Percentiles rank a stretch among this genome's conserved stretches.
These are phyloP conservation scores for Mycena vulgaris DNA, from an alignment of 768 basidiomycete species.

Conservation along the genomic window DNA sequence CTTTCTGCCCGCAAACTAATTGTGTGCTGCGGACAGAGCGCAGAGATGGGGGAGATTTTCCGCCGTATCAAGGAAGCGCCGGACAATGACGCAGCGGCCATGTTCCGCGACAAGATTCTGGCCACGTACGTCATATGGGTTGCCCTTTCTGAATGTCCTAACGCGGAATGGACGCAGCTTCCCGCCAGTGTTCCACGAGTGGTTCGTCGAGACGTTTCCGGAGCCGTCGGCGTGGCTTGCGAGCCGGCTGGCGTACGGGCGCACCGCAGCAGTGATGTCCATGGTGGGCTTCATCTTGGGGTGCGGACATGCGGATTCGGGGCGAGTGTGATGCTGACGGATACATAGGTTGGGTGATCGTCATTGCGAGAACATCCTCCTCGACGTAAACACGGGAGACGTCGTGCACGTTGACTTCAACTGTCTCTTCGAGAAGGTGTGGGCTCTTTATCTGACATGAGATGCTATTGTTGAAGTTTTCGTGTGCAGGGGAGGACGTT, in stretches of 20 bases:
- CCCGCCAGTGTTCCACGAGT: constrained; percentile 94
- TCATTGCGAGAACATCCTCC: constrained; percentile 96
- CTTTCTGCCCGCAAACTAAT: background rate
- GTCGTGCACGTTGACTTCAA: constrained; percentile 98
- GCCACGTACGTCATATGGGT: constrained; percentile 63
- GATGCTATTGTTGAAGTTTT: constrained; percentile 46
- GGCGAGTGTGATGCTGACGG: background rate
- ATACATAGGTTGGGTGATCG: constrained; percentile 91
- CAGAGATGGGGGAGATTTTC: constrained; percentile 63
- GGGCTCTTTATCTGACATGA: background rate
- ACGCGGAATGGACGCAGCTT: constrained; percentile 59
- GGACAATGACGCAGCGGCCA: constrained; percentile 65
- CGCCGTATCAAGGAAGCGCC: constrained; percentile 64
- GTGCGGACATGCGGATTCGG: constrained; percentile 57
- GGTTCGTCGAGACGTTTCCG: constrained; percentile 98
- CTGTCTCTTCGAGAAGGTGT: constrained; percentile 95
- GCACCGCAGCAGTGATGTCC: constrained; percentile 97
- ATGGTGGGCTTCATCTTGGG: constrained; percentile 99
- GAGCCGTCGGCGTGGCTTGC: constrained; percentile 96
- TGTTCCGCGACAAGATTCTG: constrained; percentile 71
- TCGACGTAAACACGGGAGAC: constrained; percentile 91
- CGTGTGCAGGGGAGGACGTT: constrained; percentile 78
- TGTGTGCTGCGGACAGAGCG: constrained; percentile 49
- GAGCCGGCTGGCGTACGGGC: constrained; percentile 86
- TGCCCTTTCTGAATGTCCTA: background rate